phyloP scores from a whole-genome alignment of 2,329 filamentous ascomycete genomes.

The Alternaria metachromatica region DNA sequence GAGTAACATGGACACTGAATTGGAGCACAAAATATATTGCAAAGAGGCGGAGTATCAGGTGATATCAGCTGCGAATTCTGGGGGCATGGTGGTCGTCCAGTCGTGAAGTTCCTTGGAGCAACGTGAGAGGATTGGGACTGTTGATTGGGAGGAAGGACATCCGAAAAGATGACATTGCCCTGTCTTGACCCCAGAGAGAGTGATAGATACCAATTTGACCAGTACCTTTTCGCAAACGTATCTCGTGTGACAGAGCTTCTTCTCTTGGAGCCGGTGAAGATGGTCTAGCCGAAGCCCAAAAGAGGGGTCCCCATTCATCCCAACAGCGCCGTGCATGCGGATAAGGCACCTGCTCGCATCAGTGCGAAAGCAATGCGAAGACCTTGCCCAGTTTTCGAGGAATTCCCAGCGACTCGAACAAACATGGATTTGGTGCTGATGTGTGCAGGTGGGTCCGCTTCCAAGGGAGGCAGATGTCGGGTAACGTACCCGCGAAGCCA shows the following conservation, averaged over 20 bases:
- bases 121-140: not conserved
- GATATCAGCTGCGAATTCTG: not conserved
- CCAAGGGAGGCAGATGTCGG: not conserved
- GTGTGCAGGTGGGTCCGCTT: too few relatives aligned
- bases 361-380: not conserved
- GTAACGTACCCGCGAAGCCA: not conserved
- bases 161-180: not conserved
- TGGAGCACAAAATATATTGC: constrained; percentile 6
- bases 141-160: not conserved
- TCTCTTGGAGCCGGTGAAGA: not conserved
- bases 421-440: not conserved
- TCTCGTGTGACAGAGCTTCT: not conserved
- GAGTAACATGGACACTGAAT: not conserved
- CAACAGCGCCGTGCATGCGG: not conserved
- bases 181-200: not conserved
- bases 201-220: not conserved
- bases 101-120: not conserved
- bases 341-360: not conserved
- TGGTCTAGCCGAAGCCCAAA: not conserved
- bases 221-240: not conserved
- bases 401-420: not conserved
- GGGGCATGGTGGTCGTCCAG: not conserved
- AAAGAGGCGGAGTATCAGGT: not conserved
- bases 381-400: too few relatives aligned
- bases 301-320: not conserved